These are phyloP conservation scores for Pinus tabuliformis DNA, from an alignment of 75 land plant genomes.

Conservation along the genomic window DNA sequence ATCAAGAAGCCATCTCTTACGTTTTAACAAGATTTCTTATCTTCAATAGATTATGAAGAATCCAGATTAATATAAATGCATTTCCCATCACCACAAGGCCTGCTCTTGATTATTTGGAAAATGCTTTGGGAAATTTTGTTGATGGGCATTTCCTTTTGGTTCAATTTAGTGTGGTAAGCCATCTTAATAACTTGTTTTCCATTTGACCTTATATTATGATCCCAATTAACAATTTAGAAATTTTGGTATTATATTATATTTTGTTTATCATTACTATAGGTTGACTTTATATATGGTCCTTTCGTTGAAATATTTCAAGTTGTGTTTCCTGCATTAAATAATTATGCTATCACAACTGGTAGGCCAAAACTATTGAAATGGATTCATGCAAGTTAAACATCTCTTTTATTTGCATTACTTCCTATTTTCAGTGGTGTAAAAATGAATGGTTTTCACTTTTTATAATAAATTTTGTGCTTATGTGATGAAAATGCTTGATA, in stretches of 20 bases:
- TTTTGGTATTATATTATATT: too few species aligned
- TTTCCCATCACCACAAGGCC: slow-evolving; percentile 24
- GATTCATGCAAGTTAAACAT: slow-evolving; percentile 69
- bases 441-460: slow-evolving; percentile 22
- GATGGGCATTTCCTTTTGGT: slow-evolving; percentile 87
- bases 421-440: slow-evolving; percentile 54
- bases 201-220: not conserved
- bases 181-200: not conserved
- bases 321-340: slow-evolving; percentile 40
- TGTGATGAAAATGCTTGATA: not conserved
- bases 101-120: slow-evolving; percentile 61
- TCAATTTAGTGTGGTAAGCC: slow-evolving; percentile 65
- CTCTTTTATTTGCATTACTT: slow-evolving; percentile 42
- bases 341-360: slow-evolving; percentile 59
- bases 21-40: not conserved
- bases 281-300: slow-evolving; percentile 88
- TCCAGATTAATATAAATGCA: too few species aligned
- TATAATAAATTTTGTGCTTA: not conserved
- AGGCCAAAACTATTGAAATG: slow-evolving; percentile 72
- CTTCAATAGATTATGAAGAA: not conserved
- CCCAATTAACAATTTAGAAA: not conserved
- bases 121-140: slow-evolving; percentile 53
- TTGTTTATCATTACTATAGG: slow-evolving; percentile 32
- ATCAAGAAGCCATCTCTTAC: too few species aligned
- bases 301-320: slow-evolving; percentile 67